Conservation (phyloP, 1,284 basidiomycete species). For the Leucoagaricus sp. region DNA sequence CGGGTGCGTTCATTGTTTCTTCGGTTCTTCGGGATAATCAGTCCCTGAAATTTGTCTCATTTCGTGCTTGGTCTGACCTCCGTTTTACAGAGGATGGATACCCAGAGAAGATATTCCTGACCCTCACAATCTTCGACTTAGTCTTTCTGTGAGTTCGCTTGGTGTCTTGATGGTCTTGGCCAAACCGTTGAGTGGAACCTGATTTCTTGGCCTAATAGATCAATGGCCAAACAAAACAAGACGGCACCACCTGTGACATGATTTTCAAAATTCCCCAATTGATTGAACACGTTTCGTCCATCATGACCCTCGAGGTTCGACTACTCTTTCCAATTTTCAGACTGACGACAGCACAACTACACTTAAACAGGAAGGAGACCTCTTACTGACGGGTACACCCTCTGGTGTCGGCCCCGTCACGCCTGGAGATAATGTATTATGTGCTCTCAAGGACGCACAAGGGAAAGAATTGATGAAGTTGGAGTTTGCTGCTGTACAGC, state of each 20-base stretch:
- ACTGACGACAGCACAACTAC: neutral
- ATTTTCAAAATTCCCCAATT: slow-evolving; percentile 91
- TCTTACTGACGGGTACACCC: slow-evolving; percentile 89
- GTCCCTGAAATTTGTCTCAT: too few relatives aligned
- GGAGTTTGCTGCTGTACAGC: slow-evolving; percentile 64
- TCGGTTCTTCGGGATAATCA: too few relatives aligned
- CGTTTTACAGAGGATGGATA: slow-evolving; percentile 78
- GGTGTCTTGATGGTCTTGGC: neutral
- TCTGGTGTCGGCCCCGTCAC: slow-evolving; percentile 83
- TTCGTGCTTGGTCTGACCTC: too few relatives aligned
- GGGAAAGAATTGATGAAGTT: slow-evolving; percentile 66
- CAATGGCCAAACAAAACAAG: slow-evolving; percentile 83
- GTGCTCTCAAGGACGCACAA: slow-evolving; percentile 63
- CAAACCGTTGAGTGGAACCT: neutral
- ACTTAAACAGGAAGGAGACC: slow-evolving; percentile 74
- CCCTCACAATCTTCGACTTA: slow-evolving; percentile 74
- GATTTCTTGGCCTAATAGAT: slow-evolving; percentile 46
- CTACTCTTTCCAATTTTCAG: neutral
- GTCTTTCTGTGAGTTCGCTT: slow-evolving; percentile 69
- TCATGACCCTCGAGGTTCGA: slow-evolving; percentile 91
- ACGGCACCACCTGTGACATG: slow-evolving; percentile 89
- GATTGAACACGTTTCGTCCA: slow-evolving; percentile 89
- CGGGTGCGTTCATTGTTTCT: slow-evolving; percentile 61
- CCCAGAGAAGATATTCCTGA: slow-evolving; percentile 74
- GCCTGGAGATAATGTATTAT: slow-evolving; percentile 81